phyloP scores from a whole-genome alignment of 2,329 filamentous ascomycete species.

The Diplodia corticola region DNA sequence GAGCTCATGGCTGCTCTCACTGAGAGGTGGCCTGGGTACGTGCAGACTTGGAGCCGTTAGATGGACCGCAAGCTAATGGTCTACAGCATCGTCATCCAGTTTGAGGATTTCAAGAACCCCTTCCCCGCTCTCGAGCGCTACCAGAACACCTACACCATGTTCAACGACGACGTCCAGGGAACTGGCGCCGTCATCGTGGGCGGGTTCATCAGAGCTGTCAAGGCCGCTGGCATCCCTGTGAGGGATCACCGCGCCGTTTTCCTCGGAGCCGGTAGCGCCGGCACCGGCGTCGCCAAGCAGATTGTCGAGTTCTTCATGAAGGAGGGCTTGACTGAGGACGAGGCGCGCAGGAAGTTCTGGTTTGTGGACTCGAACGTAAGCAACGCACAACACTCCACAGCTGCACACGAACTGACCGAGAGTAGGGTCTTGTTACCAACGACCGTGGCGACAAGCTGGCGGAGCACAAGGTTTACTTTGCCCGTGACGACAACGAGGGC shows the following conservation, averaged over 20 bases:
- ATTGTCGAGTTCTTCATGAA: constrained; percentile 96
- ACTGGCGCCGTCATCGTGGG: constrained; percentile 93
- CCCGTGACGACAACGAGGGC: constrained; percentile 64
- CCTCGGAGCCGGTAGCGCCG: constrained; percentile 91
- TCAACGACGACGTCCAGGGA: constrained; percentile 98
- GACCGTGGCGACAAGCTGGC: constrained; percentile 93
- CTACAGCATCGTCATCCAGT: constrained; percentile 74
- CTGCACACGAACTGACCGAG: not conserved
- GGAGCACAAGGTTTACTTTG: constrained; percentile 76
- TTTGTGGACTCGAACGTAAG: constrained; percentile 83
- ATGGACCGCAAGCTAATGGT: constrained; percentile 33
- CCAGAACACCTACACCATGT: constrained; percentile 85
- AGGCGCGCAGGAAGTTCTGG: constrained; percentile 90
- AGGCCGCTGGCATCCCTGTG: constrained; percentile 78
- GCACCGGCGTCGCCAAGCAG: constrained; percentile 96
- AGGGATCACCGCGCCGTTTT: constrained; percentile 95
- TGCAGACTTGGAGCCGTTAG: constrained; percentile 25
- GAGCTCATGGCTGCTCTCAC: constrained; percentile 93
- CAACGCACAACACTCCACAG: not conserved
- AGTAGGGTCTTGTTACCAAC: constrained; percentile 76
- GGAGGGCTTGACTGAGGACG: constrained; percentile 83
- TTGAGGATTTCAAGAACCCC: constrained; percentile 97
- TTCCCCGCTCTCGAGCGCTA: constrained; percentile 93
- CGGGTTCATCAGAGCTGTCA: constrained; percentile 74
- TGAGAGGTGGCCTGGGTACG: constrained; percentile 69